Base-by-base conservation (phyloP, 345 rosid genomes). In the Diplotaxis tenuifolia region DNA sequence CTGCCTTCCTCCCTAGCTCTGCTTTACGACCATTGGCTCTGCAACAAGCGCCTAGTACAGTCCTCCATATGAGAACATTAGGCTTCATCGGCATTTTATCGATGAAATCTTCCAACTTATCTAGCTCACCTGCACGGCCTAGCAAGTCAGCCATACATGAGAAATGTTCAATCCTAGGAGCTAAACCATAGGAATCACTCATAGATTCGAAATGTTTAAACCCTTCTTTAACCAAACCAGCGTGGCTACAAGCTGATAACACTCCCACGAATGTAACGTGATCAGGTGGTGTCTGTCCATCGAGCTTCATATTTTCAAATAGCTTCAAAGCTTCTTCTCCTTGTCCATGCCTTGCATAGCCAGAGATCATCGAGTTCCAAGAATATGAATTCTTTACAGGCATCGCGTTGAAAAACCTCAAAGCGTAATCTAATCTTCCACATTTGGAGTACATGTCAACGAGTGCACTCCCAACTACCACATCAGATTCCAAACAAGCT, bases 361-460 rank as follows among this genome's bases (percentile, higher is more conserved):
- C 98, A 0, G 93, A 87, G 65, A 93, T 87, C 98, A 93, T 87
- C 19, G 97, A 93, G 79, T 91, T 93, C 98, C 98, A 93, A 1
- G 98, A 89, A 79, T 91, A 93, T n/a, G 85, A 81, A 75, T 91
- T 93, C 82, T 84, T 93, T 27, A 68, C 50, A 3, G 86, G 91
- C 98, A 90, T 93, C 63, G 66, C 57, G 50, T 81, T 50, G 65
- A 93, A 93, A 75, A 89, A 86, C 45, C 86, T 84, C 28, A 86
- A 88, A 42, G 98, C 98, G 74, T 93, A 91, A 73, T 90, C 94
- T 78, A 88, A 77, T 82, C 96, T 88, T 47, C 98, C 97, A 76
- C 98, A 89, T 77, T 91, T 93, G n/a, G 98, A 79, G 70, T 93
- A 93, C 98, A 93, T 93, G 76, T 93, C 98, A 27, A 93, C 79